Base-by-base conservation (phyloP, 352 stramenopile genomes). In the Thraustochytrium striatum region DNA sequence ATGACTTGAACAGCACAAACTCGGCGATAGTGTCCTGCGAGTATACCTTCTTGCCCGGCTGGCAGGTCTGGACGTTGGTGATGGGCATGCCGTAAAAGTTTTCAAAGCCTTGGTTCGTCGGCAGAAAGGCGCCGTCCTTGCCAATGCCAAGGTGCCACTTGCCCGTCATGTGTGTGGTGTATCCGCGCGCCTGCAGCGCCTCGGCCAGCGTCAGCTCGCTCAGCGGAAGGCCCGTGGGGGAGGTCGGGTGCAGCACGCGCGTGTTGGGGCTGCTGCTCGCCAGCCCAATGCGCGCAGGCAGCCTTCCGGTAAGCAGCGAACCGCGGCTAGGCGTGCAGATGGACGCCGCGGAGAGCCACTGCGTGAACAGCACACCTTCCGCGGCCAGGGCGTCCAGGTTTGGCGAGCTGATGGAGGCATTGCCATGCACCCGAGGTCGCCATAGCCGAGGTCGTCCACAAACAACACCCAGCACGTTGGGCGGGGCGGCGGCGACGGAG, bases 131-230 rank as follows among this genome's bases (percentile, higher is more conserved):
- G 41, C 25, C 21, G 19, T 70, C 50, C 16, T 38, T 16, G 19
- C 53, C 53, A 5, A 75, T 75, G 33, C 70, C 70, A 3, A 80
- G 36, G 58, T 80, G 70, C 70, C 70, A 80, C 33, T 80, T 80
- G 13, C 70, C 70, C 21, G 41, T 70, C 55, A 80, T 69, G 38
- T 73, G 38, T 32, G 70, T 80, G 35, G 5, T 38, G 36, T 80
- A 80, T 5, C 58, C 70, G 41, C 38, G 38, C 36, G 25, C 50
- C 0, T 32, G 30, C 38, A 80, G 57, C 39, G 55, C 55, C 33
- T 80, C 41, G 5, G 53, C 70, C 1, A 80, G 35, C 21, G 70
- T 80, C 13, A 72, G n/a, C 28, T 80, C 70, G 3, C 52, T 28
- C 28, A 59, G 53, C 33, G 70, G 70, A 9, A 80, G 41, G 21